Percentiles rank a stretch among this genome's conserved stretches.
Conservation (phyloP, 2,329 filamentous ascomycete species). For the Botrytis paeoniae region DNA sequence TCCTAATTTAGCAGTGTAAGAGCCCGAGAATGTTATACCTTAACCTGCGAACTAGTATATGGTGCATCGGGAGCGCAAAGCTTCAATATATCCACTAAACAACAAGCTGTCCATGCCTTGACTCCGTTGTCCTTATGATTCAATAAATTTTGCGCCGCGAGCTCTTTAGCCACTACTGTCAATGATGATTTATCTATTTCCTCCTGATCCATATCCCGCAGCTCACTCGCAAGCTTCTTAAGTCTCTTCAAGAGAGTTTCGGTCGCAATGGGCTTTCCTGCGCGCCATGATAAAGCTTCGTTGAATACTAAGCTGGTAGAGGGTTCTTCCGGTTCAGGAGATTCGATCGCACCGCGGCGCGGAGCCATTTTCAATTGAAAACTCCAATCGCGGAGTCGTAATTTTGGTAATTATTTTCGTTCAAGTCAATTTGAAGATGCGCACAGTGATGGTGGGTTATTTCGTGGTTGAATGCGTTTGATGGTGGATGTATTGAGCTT, state of each 20-base stretch:
- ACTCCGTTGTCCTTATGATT: constrained; percentile 93
- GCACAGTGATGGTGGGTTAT: neutral
- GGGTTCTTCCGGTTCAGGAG: constrained; percentile 34
- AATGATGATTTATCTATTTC: constrained; percentile 81
- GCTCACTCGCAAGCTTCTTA: constrained; percentile 75
- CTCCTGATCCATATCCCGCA: constrained; percentile 84
- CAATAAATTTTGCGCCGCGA: constrained; percentile 77
- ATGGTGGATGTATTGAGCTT: constrained; percentile 11
- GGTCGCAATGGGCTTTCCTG: constrained; percentile 83
- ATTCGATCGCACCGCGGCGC: constrained; percentile 37
- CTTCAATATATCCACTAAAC: constrained; percentile 87
- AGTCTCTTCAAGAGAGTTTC: constrained; percentile 79
- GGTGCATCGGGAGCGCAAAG: constrained; percentile 94
- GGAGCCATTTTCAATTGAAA: constrained; percentile 34
- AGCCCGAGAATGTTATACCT: constrained; percentile 53
- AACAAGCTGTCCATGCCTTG: constrained; percentile 82
- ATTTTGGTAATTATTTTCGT: neutral
- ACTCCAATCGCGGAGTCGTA: constrained; percentile 13
- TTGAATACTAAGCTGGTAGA: constrained; percentile 67
- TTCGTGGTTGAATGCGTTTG: constrained; percentile 2
- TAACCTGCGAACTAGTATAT: constrained; percentile 84
- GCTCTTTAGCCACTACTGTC: constrained; percentile 76
- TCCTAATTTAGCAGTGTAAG: neutral
- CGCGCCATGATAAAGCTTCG: constrained; percentile 84
- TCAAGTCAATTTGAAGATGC: neutral